Evolutionary conservation across 352 stramenopile species (phyloP).

Genomic region (Globisporangium alternatum): DNA sequence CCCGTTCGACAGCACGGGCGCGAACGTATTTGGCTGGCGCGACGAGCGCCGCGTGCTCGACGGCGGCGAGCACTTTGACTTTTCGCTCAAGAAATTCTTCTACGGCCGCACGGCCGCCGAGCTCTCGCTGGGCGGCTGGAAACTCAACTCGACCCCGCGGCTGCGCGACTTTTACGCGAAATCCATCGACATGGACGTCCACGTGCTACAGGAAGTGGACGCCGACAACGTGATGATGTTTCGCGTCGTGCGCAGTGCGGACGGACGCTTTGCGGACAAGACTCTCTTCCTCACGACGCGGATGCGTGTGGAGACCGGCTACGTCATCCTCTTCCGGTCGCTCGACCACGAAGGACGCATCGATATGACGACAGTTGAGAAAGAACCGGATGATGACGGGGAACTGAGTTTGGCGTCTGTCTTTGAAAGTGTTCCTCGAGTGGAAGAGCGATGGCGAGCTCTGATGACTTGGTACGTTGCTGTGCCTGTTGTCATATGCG

Average conservation of each 20-base stretch:
- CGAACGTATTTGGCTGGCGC: slow-evolving; percentile 52
- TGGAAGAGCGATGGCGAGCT: slow-evolving; percentile 37
- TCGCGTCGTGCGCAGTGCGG: slow-evolving; percentile 32
- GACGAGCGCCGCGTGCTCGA: slow-evolving; percentile 38
- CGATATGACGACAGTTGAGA: not conserved
- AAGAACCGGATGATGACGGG: not conserved
- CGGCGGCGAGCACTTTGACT: slow-evolving; percentile 50
- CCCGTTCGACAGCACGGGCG: slow-evolving; percentile 37
- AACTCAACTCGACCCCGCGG: slow-evolving; percentile 30
- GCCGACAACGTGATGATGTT: slow-evolving; percentile 61
- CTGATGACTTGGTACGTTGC: slow-evolving; percentile 45
- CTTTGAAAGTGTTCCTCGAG: not conserved
- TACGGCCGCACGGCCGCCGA: slow-evolving; percentile 23
- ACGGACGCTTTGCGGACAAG: slow-evolving; percentile 23
- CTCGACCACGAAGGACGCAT: slow-evolving; percentile 25
- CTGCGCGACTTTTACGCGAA: slow-evolving; percentile 43
- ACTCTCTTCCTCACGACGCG: slow-evolving; percentile 46
- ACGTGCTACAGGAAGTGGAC: slow-evolving; percentile 46
- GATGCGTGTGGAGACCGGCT: slow-evolving; percentile 32
- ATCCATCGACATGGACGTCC: slow-evolving; percentile 36
- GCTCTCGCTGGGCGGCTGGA: slow-evolving; percentile 38
- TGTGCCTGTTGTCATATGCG: not conserved
- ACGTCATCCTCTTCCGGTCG: slow-evolving; percentile 47
- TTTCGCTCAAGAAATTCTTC: slow-evolving; percentile 57
- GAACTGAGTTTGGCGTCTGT: not conserved